phyloP scores from a whole-genome alignment of 1,139 yeast genomes.

The Saccharomyces hybrid region DNA sequence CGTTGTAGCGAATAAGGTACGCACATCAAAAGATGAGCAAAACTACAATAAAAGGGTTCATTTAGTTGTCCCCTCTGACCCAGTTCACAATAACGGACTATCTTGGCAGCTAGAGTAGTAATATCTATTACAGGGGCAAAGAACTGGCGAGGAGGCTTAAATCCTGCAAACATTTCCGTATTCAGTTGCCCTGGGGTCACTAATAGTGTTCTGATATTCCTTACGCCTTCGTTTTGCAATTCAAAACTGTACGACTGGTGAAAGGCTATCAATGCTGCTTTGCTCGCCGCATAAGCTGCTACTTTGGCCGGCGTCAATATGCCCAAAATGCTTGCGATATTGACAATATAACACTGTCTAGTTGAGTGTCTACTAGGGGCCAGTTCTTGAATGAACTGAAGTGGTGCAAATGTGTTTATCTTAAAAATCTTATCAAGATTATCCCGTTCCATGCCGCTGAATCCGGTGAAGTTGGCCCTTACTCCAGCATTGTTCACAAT shows the following conservation, averaged over 20 bases:
- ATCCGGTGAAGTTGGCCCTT: slow-evolving; percentile 39
- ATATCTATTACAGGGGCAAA: slow-evolving; percentile 57
- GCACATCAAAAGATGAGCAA: slow-evolving; percentile 45
- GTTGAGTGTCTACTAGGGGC: slow-evolving; percentile 22
- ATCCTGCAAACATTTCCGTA: slow-evolving; percentile 55
- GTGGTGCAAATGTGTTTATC: slow-evolving; percentile 52
- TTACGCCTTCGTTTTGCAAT: slow-evolving; percentile 20
- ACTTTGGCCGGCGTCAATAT: slow-evolving; percentile 61
- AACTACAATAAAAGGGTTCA: slow-evolving; percentile 53
- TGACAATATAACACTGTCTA: slow-evolving; percentile 45
- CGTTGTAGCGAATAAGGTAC: slow-evolving; percentile 46
- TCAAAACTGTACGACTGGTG: slow-evolving; percentile 56
- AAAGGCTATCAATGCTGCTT: slow-evolving; percentile 51
- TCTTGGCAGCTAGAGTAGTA: slow-evolving; percentile 36
- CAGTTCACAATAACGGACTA: slow-evolving; percentile 35
- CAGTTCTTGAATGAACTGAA: slow-evolving; percentile 42
- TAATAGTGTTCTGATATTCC: slow-evolving; percentile 38
- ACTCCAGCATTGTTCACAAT: slow-evolving; percentile 73
- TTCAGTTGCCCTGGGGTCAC: slow-evolving; percentile 63
- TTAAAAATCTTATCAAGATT: slow-evolving; percentile 38
- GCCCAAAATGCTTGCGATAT: slow-evolving; percentile 65
- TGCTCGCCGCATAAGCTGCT: slow-evolving; percentile 57
- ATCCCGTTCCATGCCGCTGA: slow-evolving; percentile 34
- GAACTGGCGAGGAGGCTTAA: slow-evolving; percentile 48
- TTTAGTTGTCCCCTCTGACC: slow-evolving; percentile 50